Percentiles rank a stretch among this genome's conserved stretches.
phyloP scores from a whole-genome alignment of 2,329 filamentous ascomycete species.

The Penicillium verrucosum region DNA sequence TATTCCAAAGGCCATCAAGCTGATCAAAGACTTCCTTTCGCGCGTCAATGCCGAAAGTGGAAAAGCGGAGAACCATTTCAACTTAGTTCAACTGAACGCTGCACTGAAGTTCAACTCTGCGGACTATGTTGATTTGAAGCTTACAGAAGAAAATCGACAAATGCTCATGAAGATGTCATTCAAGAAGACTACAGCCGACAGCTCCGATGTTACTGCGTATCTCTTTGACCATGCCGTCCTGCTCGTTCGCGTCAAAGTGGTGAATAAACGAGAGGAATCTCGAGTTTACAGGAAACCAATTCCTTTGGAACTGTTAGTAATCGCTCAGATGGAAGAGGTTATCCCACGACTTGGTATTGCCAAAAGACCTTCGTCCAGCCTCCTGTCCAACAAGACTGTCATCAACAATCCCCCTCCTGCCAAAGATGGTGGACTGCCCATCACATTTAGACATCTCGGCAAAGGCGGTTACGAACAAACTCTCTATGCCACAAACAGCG shows the following conservation, averaged over 20 bases:
- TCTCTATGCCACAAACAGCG: conserved; percentile 79
- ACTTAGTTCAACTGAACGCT: conserved; percentile 84
- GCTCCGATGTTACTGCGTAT: conserved; percentile 86
- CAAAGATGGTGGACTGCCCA: conserved; percentile 75
- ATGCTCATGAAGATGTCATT: conserved; percentile 90
- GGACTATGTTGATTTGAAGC: conserved; percentile 87
- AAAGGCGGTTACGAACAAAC: conserved; percentile 94
- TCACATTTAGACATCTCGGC: conserved; percentile 93
- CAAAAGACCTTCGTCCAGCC: conserved; percentile 83
- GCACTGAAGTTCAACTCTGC: conserved; percentile 87
- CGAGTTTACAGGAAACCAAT: conserved; percentile 96
- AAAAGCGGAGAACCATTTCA: conserved; percentile 97
- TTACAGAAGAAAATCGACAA: conserved; percentile 90
- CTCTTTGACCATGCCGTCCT: conserved; percentile 95
- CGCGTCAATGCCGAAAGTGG: conserved; percentile 93
- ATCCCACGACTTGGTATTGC: conserved; percentile 75
- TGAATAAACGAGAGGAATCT: conserved; percentile 89
- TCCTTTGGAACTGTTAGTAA: conserved; percentile 85
- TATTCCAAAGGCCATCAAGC: conserved; percentile 80
- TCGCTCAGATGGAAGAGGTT: conserved; percentile 95
- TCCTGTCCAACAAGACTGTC: conserved; percentile 62
- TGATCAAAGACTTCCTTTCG: conserved; percentile 82
- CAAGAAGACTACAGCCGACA: conserved; percentile 88
- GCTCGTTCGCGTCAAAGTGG: conserved; percentile 83
- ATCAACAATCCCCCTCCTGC: conserved; percentile 49